phyloP scores from a whole-genome alignment of 345 rosid species.

The Turnera subulata region DNA sequence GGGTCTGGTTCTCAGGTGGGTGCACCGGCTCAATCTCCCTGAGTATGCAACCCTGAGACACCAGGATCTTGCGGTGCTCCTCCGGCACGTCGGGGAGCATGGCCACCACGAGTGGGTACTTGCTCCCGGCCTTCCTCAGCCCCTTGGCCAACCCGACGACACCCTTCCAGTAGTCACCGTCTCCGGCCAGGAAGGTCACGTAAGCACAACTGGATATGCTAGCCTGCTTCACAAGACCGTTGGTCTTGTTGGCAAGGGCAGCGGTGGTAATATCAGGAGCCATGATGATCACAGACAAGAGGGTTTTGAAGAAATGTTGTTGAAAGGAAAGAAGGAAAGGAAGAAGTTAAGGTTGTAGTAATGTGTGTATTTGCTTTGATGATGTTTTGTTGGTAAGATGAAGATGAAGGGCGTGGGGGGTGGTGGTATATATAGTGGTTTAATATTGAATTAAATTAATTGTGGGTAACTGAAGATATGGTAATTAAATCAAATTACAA shows the following conservation, averaged over 20 bases:
- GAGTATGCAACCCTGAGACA: slow-evolving; percentile 58
- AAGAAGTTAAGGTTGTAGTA: no score
- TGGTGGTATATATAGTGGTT: slow-evolving; percentile 11
- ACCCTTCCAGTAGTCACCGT: slow-evolving; percentile 71
- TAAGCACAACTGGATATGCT: slow-evolving; percentile 29
- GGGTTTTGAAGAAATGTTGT: not conserved
- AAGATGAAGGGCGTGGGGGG: not conserved
- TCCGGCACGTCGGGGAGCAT: slow-evolving; percentile 71
- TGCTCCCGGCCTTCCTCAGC: slow-evolving; percentile 52
- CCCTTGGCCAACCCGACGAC: slow-evolving; percentile 83
- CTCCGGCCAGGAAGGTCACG: slow-evolving; percentile 75
- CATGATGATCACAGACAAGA: slow-evolving; percentile 9
- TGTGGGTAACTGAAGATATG: no score
- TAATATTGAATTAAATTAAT: not conserved
- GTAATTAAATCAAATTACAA: no score
- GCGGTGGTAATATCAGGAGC: slow-evolving; percentile 5
- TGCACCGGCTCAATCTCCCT: slow-evolving; percentile 65
- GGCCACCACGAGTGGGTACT: slow-evolving; percentile 72
- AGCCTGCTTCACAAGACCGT: slow-evolving; percentile 17
- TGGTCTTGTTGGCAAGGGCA: not conserved
- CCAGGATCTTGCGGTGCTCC: slow-evolving; percentile 59
- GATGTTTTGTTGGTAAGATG: not conserved
- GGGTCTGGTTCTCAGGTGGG: no score
- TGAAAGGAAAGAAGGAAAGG: no score
- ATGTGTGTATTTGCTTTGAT: not conserved